These are phyloP conservation scores for Suillus brevipes DNA, from an alignment of 768 basidiomycete species.

Conservation along the genomic window DNA sequence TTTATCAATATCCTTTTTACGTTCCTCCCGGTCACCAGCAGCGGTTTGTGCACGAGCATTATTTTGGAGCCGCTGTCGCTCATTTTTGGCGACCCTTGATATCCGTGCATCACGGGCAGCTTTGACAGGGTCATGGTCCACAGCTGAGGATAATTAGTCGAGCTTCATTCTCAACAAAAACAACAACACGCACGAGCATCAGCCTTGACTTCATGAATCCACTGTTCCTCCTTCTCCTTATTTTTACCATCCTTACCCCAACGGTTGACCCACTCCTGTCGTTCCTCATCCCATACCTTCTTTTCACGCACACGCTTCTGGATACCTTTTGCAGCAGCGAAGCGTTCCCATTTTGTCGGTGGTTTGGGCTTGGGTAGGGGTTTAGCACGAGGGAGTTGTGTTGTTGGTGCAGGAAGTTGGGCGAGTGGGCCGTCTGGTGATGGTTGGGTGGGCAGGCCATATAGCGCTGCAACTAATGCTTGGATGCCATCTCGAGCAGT, in stretches of 20 bases:
- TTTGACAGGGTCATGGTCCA: conserved; percentile 78
- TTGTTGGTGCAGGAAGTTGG: conserved; percentile 74
- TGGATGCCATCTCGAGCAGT: conserved; percentile 84
- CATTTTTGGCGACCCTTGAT: conserved; percentile 81
- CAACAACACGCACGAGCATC: conserved; percentile 66
- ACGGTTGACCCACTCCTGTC: conserved; percentile 85
- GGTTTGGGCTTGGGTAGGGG: conserved; percentile 91
- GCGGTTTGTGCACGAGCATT: conserved; percentile 52
- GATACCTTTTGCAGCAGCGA: conserved; percentile 94
- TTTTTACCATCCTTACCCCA: conserved; percentile 94
- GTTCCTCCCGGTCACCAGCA: conserved; percentile 41
- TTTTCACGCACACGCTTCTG: conserved; percentile 74
- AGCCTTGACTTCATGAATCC: conserved; percentile 88
- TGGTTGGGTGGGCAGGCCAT: conserved; percentile 73
- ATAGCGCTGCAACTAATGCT: conserved; percentile 75
- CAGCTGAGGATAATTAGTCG: conserved; percentile 46
- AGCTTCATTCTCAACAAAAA: background rate
- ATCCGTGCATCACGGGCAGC: conserved; percentile 79
- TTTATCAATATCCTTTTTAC: conserved; percentile 74
- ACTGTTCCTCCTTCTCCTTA: conserved; percentile 80
- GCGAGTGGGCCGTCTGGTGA: conserved; percentile 84
- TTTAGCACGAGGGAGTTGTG: conserved; percentile 84
- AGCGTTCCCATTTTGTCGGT: conserved; percentile 94
- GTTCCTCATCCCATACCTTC: conserved; percentile 92
- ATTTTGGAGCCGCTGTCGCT: conserved; percentile 73